A percentile compares a stretch with the other conserved stretches of the same genome.
Evolutionary conservation across 305 asterid genomes (phyloP).

Genomic region (Vinca major): DNA sequence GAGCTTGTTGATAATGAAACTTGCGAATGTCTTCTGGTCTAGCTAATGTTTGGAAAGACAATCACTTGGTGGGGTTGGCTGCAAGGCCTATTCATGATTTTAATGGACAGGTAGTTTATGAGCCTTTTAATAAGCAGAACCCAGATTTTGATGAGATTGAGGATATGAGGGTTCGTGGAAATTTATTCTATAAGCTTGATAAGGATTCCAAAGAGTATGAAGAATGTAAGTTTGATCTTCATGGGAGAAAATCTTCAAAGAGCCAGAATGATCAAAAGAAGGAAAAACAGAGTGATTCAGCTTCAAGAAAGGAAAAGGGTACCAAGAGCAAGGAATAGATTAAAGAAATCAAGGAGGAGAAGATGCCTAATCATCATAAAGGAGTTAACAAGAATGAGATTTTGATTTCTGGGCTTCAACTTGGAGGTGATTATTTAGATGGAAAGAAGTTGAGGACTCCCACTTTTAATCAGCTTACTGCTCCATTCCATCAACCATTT

Average conservation of each 20-base stretch:
- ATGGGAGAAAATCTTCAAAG: slow-evolving; percentile 42
- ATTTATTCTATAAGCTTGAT: slow-evolving; percentile 68
- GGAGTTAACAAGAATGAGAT: slow-evolving; percentile 14
- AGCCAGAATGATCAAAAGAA: slow-evolving; percentile 29
- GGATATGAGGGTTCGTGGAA: slow-evolving; percentile 71
- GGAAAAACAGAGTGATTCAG: slow-evolving; percentile 15
- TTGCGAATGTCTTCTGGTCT: slow-evolving; percentile 55
- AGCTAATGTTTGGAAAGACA: slow-evolving; percentile 53
- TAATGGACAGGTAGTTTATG: slow-evolving; percentile 15
- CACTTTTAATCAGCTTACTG: slow-evolving; percentile 71
- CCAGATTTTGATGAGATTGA: slow-evolving; percentile 59
- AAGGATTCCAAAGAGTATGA: slow-evolving; percentile 72
- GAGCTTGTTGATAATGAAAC: slow-evolving; percentile 57
- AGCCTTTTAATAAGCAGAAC: slow-evolving; percentile 16
- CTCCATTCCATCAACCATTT: slow-evolving; percentile 76
- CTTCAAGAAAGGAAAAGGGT: slow-evolving; percentile 19
- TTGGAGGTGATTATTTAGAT: slow-evolving; percentile 17
- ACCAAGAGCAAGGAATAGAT: slow-evolving; percentile 17
- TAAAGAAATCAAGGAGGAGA: slow-evolving; percentile 13
- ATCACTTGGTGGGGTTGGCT: slow-evolving; percentile 15
- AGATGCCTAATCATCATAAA: slow-evolving; percentile 4
- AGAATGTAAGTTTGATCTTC: slow-evolving; percentile 59
- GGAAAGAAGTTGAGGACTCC: slow-evolving; percentile 50
- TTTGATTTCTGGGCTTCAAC: slow-evolving; percentile 18
- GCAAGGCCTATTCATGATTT: slow-evolving; percentile 14